These are phyloP conservation scores for Rhizopus microsporus DNA, from an alignment of 371 early-diverging fungal species.

Conservation along the genomic window DNA sequence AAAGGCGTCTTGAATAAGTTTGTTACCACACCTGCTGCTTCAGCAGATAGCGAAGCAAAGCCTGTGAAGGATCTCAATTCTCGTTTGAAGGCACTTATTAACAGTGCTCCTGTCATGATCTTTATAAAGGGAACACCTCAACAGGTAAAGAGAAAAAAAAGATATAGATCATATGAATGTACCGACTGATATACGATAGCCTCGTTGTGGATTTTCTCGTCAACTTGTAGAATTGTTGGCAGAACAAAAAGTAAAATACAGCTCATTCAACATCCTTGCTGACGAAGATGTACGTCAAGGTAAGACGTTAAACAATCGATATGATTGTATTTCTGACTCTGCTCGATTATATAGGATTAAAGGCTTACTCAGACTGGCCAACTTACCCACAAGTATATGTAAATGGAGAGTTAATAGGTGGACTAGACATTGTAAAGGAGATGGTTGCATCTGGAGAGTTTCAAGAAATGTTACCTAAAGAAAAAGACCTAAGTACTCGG, in stretches of 20 bases:
- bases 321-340: neutral
- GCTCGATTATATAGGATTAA: slow-evolving; percentile 55
- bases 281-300: slow-evolving; percentile 88
- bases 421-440: slow-evolving; percentile 90
- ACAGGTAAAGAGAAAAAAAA: slow-evolving; percentile 33
- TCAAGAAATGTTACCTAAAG: slow-evolving; percentile 56
- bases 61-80: slow-evolving; percentile 62
- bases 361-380: slow-evolving; percentile 88
- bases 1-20: slow-evolving; percentile 53
- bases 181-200: slow-evolving; percentile 45
- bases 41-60: slow-evolving; percentile 29
- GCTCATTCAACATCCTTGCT: slow-evolving; percentile 87
- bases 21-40: slow-evolving; percentile 20
- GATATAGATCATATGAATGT: slow-evolving; percentile 7
- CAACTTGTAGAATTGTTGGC: slow-evolving; percentile 70
- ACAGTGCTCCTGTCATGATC: slow-evolving; percentile 77
- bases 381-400: slow-evolving; percentile 92
- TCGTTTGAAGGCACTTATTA: slow-evolving; percentile 69
- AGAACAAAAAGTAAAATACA: slow-evolving; percentile 70
- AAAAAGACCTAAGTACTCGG: slow-evolving; percentile 73
- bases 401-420: slow-evolving; percentile 86
- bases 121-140: slow-evolving; percentile 95
- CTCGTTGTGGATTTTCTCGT: slow-evolving; percentile 79
- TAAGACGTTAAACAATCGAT: slow-evolving; percentile 17
- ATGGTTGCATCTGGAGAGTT: slow-evolving; percentile 81